Percentiles rank a stretch among this genome's conserved stretches.
Conservation (phyloP, 148 eudicot species). For the Arbutus unedo region DNA sequence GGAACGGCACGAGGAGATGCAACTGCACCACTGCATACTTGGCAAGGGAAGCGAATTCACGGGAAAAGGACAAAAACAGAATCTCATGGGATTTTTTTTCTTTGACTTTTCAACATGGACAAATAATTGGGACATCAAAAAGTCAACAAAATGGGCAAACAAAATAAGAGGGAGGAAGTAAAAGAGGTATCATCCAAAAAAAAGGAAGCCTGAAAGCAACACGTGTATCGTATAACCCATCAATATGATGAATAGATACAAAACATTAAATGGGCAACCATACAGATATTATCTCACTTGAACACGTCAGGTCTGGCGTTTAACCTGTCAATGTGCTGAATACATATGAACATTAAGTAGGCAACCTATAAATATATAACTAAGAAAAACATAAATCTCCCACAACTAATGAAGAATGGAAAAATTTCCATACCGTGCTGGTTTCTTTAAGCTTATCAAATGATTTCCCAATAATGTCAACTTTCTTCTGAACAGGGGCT, state of each 20-base stretch:
- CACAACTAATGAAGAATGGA: slow-evolving; percentile 10
- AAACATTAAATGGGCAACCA: background rate
- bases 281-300: background rate
- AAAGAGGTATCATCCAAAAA: too few relatives aligned
- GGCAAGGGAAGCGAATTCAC: too few relatives aligned
- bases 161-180: too few relatives aligned
- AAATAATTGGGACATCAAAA: too few relatives aligned
- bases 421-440: slow-evolving; percentile 59
- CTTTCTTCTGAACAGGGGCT: slow-evolving; percentile 57
- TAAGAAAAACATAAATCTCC: background rate
- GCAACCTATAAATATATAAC: background rate
- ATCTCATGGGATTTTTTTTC: too few relatives aligned
- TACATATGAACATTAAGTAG: background rate
- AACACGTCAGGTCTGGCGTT: background rate
- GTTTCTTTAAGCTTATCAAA: slow-evolving; percentile 82
- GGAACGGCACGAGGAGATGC: too few relatives aligned
- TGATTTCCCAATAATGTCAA: slow-evolving; percentile 65
- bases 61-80: too few relatives aligned
- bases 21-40: too few relatives aligned
- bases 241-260: background rate
- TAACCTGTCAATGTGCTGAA: background rate
- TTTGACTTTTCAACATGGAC: too few relatives aligned
- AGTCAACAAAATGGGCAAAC: too few relatives aligned
- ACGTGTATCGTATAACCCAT: background rate
- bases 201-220: too few relatives aligned